Evolutionary conservation across 176 grass and related monocot species (phyloP), one percentile per base, ranked within the genome.

Genomic region (Guadua angustifolia): DNA sequence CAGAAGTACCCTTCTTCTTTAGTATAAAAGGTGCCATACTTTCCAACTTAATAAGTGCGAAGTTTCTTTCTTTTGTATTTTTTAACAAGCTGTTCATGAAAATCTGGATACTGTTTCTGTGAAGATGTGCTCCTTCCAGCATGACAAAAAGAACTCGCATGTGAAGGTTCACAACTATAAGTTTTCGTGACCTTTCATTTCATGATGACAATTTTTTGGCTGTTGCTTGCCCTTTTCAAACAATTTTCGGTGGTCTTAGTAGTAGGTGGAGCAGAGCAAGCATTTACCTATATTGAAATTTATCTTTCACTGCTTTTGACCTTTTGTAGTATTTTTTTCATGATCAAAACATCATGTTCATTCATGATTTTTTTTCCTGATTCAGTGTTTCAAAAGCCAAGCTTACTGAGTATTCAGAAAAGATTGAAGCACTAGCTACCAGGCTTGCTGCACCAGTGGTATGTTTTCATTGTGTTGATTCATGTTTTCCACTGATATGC

Each of bases 331-430:
- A 42, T 77, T 56, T 70, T 73, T 26, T 38, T 6, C 52, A 56
- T 13, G 18, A 71, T 62, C 24, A 77, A 22, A 76, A 71, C 5
- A 74, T 25, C 63, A 77, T 79, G n/a, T 57, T 78, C 40, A 83
- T 47, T 72, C 66, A 65, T 77, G 33, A 25, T n/a, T 8, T 68
- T 58, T 33, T 15, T 63, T 87, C 44, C 33, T 77, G 46, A 75
- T 79, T 70, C 81, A 95, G 91, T 65, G 55, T 99, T 66, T 90
- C 88, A 60, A 99, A 99, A 88, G 87, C 93, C 81, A 99, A 99
- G 66, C 65, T 95, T 86, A 88, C 84, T 74, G 91, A 99, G 40
- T 99, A 95, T 81, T 99, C 88, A 46, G 89, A 99, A 83, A 93
- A 92, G 77, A 95, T 99, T 82, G 91, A 99, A 95, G 85, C 89